Conservation (phyloP, 495 filamentous ascomycete species). For the Tricharina praecox region DNA sequence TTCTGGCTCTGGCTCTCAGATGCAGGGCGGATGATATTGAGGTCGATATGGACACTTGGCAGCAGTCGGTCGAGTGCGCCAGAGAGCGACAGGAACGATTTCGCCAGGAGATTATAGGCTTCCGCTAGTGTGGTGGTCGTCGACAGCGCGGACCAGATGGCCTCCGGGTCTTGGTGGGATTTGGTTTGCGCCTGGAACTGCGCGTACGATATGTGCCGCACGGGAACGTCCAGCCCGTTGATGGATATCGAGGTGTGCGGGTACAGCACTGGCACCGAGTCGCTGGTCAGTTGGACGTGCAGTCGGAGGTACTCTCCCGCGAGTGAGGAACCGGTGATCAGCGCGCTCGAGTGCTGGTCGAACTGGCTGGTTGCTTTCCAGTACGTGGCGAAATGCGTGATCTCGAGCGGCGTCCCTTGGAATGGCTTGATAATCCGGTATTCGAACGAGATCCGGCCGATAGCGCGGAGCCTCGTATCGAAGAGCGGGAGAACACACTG, state of each 20-base stretch:
- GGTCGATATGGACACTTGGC: slow-evolving; percentile 60
- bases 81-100: slow-evolving; percentile 54
- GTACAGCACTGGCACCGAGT: slow-evolving; percentile 72
- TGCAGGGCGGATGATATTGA: slow-evolving; percentile 74
- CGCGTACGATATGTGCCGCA: slow-evolving; percentile 53
- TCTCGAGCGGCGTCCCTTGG: slow-evolving; percentile 80
- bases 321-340: slow-evolving; percentile 88
- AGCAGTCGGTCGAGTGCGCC: slow-evolving; percentile 61
- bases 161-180: not conserved
- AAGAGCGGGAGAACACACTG: slow-evolving; percentile 75
- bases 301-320: slow-evolving; percentile 84
- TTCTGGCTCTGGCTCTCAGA: slow-evolving; percentile 47
- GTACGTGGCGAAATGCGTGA: slow-evolving; percentile 95
- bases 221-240: slow-evolving; percentile 61
- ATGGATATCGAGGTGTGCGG: slow-evolving; percentile 64
- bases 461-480: slow-evolving; percentile 79
- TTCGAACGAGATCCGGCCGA: slow-evolving; percentile 83
- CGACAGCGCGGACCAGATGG: not conserved
- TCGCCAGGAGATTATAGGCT: slow-evolving; percentile 46
- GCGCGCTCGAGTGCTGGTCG: slow-evolving; percentile 60
- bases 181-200: slow-evolving; percentile 40
- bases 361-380: slow-evolving; percentile 95
- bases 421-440: slow-evolving; percentile 96
- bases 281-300: slow-evolving; percentile 76
- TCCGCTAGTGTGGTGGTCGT: not conserved